phyloP scores from a whole-genome alignment of 306 rosid species.

The Arachis hypogaea region DNA sequence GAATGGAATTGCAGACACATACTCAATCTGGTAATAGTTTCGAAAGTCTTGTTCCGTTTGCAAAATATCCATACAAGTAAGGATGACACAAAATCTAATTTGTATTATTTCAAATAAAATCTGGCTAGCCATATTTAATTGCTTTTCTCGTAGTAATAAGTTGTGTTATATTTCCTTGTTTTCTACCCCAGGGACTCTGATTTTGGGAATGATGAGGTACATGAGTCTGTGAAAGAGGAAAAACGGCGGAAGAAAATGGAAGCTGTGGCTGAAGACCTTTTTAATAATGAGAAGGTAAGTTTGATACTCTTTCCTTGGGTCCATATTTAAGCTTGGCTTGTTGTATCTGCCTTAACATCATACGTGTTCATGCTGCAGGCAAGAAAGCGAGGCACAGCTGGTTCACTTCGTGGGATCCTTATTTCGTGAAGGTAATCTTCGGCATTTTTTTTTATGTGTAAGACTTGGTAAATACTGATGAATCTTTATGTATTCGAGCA shows the following conservation, averaged over 20 bases:
- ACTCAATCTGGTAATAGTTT: constrained; percentile 83
- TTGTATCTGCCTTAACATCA: constrained; percentile 5
- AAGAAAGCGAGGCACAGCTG: constrained; percentile 59
- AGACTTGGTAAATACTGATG: constrained; percentile 2
- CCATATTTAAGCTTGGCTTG: constrained; percentile 16
- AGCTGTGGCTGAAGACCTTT: constrained; percentile 86
- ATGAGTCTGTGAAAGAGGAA: constrained; percentile 66
- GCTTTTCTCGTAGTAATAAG: constrained; percentile 7
- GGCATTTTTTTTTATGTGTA: neutral
- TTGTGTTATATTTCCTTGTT: constrained; percentile 31
- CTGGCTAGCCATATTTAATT: constrained; percentile 29
- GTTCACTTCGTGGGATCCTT: constrained; percentile 64
- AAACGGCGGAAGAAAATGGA: constrained; percentile 76
- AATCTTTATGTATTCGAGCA: neutral
- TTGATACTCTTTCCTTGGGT: neutral
- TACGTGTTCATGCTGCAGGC: constrained; percentile 48
- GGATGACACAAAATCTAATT: constrained; percentile 36
- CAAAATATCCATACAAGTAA: constrained; percentile 81
- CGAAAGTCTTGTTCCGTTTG: constrained; percentile 72
- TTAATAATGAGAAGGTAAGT: constrained; percentile 69
- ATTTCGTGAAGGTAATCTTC: constrained; percentile 46
- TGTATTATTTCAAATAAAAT: constrained; percentile 25
- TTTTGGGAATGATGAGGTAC: constrained; percentile 59
- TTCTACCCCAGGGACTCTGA: constrained; percentile 64
- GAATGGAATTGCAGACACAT: constrained; percentile 58